Evolutionary conservation across 2,329 filamentous ascomycete genomes (phyloP).

Genomic region (Plenodomus tracheiphilus): DNA sequence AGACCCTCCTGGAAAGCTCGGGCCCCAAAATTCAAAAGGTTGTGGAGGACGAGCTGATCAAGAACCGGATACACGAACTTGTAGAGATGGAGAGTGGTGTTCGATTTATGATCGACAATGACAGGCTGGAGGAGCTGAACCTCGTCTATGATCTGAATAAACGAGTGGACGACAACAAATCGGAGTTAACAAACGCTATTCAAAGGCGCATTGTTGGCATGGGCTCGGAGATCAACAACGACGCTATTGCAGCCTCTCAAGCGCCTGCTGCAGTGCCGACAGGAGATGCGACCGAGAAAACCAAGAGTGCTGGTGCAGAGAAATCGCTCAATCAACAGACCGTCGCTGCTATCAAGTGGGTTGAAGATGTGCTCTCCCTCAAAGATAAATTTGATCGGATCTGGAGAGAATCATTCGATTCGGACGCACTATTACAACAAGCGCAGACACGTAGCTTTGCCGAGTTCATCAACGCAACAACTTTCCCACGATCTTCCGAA

Average conservation of each 20-base stretch:
- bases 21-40: conserved; percentile 73
- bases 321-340: conserved; percentile 74
- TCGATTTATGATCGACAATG: conserved; percentile 88
- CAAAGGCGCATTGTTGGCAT: conserved; percentile 77
- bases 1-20: conserved; percentile 75
- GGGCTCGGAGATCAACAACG: conserved; percentile 80
- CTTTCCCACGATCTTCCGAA: conserved; percentile 81
- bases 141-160: conserved; percentile 79
- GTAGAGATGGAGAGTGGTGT: conserved; percentile 86
- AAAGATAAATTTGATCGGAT: conserved; percentile 90
- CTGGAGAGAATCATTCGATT: conserved; percentile 71
- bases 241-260: conserved; percentile 59
- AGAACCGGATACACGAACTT: conserved; percentile 76
- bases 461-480: conserved; percentile 79
- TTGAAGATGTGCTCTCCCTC: conserved; percentile 81
- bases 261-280: conserved; percentile 51
- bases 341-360: conserved; percentile 88
- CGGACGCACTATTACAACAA: conserved; percentile 77
- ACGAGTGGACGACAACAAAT: conserved; percentile 75
- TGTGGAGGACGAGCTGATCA: conserved; percentile 80
- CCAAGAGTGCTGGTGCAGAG: conserved; percentile 49
- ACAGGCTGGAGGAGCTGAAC: conserved; percentile 75
- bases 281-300: conserved; percentile 56
- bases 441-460: conserved; percentile 85
- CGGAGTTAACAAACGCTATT: conserved; percentile 69